Evolutionary conservation across 78 protist genomes (phyloP).

Genomic region (Creolimax fragrantissima): DNA sequence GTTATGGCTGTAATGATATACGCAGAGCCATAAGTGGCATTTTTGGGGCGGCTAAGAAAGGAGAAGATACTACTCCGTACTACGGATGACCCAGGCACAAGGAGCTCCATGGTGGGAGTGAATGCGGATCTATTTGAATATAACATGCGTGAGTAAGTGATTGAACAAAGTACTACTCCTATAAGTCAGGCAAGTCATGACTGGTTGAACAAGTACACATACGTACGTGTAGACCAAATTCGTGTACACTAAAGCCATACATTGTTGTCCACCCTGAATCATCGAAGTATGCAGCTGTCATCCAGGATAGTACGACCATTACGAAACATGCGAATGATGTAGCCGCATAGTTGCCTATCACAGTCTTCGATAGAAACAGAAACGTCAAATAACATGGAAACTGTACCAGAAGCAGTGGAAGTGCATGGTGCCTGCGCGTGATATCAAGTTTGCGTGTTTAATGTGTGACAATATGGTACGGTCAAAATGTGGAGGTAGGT

Average conservation of each 20-base stretch:
- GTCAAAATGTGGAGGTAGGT: too few relatives aligned
- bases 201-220: too few relatives aligned
- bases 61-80: background rate
- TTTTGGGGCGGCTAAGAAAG: background rate
- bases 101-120: background rate
- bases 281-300: background rate
- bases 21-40: background rate
- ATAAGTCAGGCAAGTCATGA: too few relatives aligned
- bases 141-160: too few relatives aligned
- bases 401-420: background rate
- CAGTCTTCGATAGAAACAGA: background rate
- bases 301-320: background rate
- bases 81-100: background rate
- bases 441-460: too few relatives aligned
- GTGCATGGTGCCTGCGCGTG: background rate
- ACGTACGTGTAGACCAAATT: too few relatives aligned
- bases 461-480: too few relatives aligned
- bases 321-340: background rate
- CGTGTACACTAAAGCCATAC: too few relatives aligned
- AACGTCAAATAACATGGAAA: background rate
- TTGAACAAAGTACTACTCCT: too few relatives aligned
- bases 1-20: background rate
- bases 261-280: background rate
- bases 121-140: background rate
- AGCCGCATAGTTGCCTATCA: background rate